A percentile compares a stretch with the other conserved stretches of the same genome.
Conservation (phyloP, 140 eudicot species). For the Ambrosia hybrid region DNA sequence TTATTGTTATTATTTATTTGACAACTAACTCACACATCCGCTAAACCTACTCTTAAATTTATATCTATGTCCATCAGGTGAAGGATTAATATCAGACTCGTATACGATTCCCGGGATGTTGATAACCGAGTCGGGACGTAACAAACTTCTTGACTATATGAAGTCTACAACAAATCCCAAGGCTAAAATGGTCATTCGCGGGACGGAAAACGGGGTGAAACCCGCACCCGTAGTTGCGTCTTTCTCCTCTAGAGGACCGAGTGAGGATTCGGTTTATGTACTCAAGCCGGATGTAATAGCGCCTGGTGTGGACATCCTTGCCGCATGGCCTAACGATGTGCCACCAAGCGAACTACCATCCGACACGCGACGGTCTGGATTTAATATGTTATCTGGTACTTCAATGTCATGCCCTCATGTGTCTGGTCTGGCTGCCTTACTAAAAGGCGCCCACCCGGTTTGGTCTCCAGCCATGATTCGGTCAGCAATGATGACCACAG, state of each 20-base stretch:
- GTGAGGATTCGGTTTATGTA: slow-evolving; percentile 40
- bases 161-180: slow-evolving; percentile 34
- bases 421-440: slow-evolving; percentile 70
- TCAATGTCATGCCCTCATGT: slow-evolving; percentile 97
- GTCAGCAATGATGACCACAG: slow-evolving; percentile 89
- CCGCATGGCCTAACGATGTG: slow-evolving; percentile 71
- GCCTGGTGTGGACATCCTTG: slow-evolving; percentile 90
- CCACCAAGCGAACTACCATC: slow-evolving; percentile 48
- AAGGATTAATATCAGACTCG: slow-evolving; percentile 66
- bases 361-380: slow-evolving; percentile 55
- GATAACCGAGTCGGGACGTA: slow-evolving; percentile 45
- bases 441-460: slow-evolving; percentile 82
- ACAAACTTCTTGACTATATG: slow-evolving; percentile 36
- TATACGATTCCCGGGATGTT: slow-evolving; percentile 63
- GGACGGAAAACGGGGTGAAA: slow-evolving; percentile 53
- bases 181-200: slow-evolving; percentile 54
- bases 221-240: slow-evolving; percentile 83
- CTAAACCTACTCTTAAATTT: too few relatives aligned
- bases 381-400: slow-evolving; percentile 84
- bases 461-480: slow-evolving; percentile 95
- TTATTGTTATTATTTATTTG: too few relatives aligned
- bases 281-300: slow-evolving; percentile 88
- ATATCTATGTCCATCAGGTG: slow-evolving; percentile 38
- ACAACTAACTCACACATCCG: too few relatives aligned
- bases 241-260: slow-evolving; percentile 83